A percentile compares a stretch with the other conserved stretches of the same genome.
phyloP scores from a whole-genome alignment of 345 rosid species.

The Moricandia arvensis region DNA sequence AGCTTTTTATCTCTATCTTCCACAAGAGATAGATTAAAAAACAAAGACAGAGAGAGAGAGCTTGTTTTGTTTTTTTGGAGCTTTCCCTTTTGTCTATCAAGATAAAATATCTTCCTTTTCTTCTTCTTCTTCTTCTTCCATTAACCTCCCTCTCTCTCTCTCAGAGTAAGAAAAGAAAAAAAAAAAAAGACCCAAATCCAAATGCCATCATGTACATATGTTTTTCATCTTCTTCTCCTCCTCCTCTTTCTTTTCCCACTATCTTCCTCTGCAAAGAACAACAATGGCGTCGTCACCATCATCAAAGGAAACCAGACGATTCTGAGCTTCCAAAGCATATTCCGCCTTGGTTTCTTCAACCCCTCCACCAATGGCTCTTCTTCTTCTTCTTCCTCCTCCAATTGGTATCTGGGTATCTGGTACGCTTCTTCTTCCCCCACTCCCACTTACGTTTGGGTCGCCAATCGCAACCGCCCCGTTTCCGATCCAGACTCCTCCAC shows the following conservation, averaged over 20 bases:
- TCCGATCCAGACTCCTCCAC: slow-evolving; percentile 40
- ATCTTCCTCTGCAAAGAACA: slow-evolving; percentile 5
- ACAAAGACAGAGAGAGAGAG: no score
- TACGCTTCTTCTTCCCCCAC: slow-evolving; percentile 27
- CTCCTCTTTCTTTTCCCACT: slow-evolving; percentile 25
- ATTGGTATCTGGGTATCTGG: slow-evolving; percentile 36
- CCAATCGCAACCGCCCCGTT: slow-evolving; percentile 59
- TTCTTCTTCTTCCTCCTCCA: slow-evolving; percentile 16
- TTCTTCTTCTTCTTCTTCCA: not conserved
- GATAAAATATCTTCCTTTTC: not conserved
- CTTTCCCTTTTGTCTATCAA: slow-evolving; percentile 34
- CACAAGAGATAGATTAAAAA: not conserved
- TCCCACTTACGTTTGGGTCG: slow-evolving; percentile 42
- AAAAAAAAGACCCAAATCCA: slow-evolving; percentile 18
- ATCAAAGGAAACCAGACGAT: slow-evolving; percentile 50
- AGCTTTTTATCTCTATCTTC: slow-evolving; percentile 37
- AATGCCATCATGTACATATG: slow-evolving; percentile 24
- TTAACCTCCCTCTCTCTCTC: not conserved
- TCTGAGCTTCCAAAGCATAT: slow-evolving; percentile 44
- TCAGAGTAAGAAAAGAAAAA: not conserved
- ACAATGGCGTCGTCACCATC: slow-evolving; percentile 27
- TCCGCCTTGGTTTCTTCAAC: slow-evolving; percentile 41
- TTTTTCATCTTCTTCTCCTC: not conserved
- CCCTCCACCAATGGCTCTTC: slow-evolving; percentile 32
- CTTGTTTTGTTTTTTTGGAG: slow-evolving; percentile 4